Evolutionary conservation across 1,284 basidiomycete genomes (phyloP), one percentile per base, ranked within the genome.

Genomic region (Puccinia horiana): DNA sequence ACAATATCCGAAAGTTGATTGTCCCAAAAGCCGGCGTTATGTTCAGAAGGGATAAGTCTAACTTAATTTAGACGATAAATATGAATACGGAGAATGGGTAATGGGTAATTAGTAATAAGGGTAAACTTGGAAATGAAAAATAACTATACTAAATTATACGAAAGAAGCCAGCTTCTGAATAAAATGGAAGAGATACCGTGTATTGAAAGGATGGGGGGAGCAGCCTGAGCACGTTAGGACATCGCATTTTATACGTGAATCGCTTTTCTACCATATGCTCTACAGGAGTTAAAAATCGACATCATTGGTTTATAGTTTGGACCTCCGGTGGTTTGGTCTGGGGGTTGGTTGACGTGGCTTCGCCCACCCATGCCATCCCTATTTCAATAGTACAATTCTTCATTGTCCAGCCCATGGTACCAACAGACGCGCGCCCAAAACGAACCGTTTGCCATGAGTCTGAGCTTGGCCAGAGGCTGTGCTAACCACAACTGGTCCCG

Each of bases 161-260:
- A 32, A 65, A 23, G 63, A 65, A 65, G 63, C 63, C 63, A n/a
- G 63, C 63, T 65, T 65, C 63, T 14, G 23, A 42, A 40, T 65
- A 8, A 65, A 40, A 20, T 65, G 63, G 37, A 35, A 23, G 32
- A 5, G 37, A 42, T 54, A 65, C 37, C 40, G 20, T 1, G 58
- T 11, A 18, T 1, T 61, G 56, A 26, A 58, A n/a, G 29, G 58
- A 56, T 5, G 12, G 18, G 58, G 18, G n/a, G 29, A 58, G 58
- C 58, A 35, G 29, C 4, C 1, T 12, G 16, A 35, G 5, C 26
- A 61, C 29, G 29, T 6, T 18, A 61, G 3, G 29, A 35, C 32
- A 61, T 18, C 26, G 9, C 29, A 26, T 61, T 35, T 61, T 61
- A 61, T 32, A 61, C 1, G 2, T 12, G 29, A 14, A 54, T 16